Conservation (phyloP, 257 asterid species). For the Osmanthus fragrans region DNA sequence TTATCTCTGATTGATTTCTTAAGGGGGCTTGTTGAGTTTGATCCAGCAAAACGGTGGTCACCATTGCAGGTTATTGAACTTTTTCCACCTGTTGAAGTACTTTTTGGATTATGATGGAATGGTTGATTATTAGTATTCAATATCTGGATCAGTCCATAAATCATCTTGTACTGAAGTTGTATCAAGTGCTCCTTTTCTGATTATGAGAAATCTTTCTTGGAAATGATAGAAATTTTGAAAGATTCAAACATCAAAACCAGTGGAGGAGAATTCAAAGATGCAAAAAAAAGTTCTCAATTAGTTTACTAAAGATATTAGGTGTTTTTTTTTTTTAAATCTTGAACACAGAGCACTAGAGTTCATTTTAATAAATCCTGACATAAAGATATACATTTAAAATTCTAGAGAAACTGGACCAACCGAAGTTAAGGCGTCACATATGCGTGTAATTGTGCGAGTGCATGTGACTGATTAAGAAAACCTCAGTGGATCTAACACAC, state of each 20-base stretch:
- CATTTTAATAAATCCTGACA: neutral
- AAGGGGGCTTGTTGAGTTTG: constrained; percentile 95
- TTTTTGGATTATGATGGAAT: constrained; percentile 12
- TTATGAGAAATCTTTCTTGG: neutral
- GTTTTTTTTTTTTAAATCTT: no score
- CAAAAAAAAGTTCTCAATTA: no score
- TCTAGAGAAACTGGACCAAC: neutral
- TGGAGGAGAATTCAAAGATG: no score
- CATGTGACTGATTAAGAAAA: neutral
- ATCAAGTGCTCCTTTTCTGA: neutral
- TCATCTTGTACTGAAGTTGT: neutral
- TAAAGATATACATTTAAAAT: neutral
- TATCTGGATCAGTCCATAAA: constrained; percentile 12
- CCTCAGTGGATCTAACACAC: neutral
- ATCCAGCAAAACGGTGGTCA: constrained; percentile 99
- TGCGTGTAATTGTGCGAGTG: neutral
- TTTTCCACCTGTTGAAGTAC: constrained; percentile 17
- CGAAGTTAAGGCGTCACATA: neutral
- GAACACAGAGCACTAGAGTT: neutral
- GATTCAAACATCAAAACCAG: neutral
- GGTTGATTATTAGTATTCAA: constrained; percentile 14
- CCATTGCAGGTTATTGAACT: constrained; percentile 78
- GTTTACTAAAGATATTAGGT: no score
- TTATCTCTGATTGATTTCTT: constrained; percentile 86
- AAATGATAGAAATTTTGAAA: neutral